Base-by-base conservation (phyloP, 2,329 filamentous ascomycete genomes). In the Fusarium cyanostomum region DNA sequence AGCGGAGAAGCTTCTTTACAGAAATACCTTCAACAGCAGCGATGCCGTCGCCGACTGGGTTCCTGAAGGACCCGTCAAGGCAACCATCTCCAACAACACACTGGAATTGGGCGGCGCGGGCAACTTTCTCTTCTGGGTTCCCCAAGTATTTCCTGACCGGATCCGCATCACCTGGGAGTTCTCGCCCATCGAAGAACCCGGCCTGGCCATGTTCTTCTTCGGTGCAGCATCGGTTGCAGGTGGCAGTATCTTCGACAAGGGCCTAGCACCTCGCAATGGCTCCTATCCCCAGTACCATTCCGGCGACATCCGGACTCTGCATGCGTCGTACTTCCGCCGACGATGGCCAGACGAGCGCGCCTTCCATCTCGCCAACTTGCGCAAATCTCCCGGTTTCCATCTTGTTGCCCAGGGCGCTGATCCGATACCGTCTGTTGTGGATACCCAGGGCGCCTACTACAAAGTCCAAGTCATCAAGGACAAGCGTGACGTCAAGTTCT, bases 111-210 rank as follows among this genome's bases (percentile, higher is more conserved):
- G 59, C 26, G 62, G 66, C 18, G 49, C 66, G 0, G 59, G 59
- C 4, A 52, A 69, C 31, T 70, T 70, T 24, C 62, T 70, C 11
- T 67, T 53, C 43, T 70, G 67, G 67, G 56, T 62, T 2, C 67
- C 67, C 1, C 51, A 69, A 30, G 63, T 58, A 3, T 70, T 70
- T 1, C 67, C 67, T 5, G 67, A 70, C 0, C 57, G 59, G 15
- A 69, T 70, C 38, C 67, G 67, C 7, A 58, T 70, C 11, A 67
- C 62, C 3, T 70, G 67, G 67, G 67, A 70, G 11, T 70, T 70
- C 6, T 59, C 55, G 0, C 46, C 67, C 1, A 28, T 69, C 8
- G 8, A 59, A 3, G 67, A 70, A 1, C 67, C 67, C 0, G 67
- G 67, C 2, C 24, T 70, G 0, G 67, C 67, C 9, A 70, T 70